Evolutionary conservation across 768 basidiomycete species (phyloP), one percentile per base, ranked within the genome.

Genomic region (Stropharia rugosoannulata): DNA sequence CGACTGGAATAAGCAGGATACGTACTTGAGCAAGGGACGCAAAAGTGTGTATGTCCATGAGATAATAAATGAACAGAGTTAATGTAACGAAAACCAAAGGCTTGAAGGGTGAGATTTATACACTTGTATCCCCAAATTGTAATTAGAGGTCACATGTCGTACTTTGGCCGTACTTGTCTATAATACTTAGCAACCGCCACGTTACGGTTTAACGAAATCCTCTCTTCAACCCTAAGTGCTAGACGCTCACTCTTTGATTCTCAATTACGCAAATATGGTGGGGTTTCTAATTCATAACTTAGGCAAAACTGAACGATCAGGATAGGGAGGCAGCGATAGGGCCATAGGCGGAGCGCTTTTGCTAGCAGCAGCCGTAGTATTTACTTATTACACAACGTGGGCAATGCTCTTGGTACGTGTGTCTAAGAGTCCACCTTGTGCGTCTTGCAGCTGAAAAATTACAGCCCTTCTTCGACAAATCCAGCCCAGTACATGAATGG

Each of bases 341-440:
- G 75, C 79, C 41, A 72, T 94, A 9, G 95, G 95, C 49, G 83
- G 86, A 29, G 62, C 75, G 41, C 92, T 96, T 89, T 82, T 97
- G 66, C 76, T 90, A 59, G 78, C 82, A 58, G 92, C 93, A 35
- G 80, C 83, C 5, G 69, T 84, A 42, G 82, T 90, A 37, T 96
- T 96, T 74, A 74, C 81, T 9, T 98, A 98, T 70, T 98, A 98
- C 70, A 94, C 95, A 1, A 78, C 81, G 25, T 98, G 95, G 95
- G 87, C 94, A 12, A 80, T 97, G 51, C 74, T 98, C 49, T 80
- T 95, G 51, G 95, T 94, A 61, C 64, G 88, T 71, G 16, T 16
- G 12, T 25, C 35, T 32, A 8, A 29, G 16, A 12, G 27, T 38
- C 32, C n/a, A 11, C 37, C 43, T 49, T 45, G 13, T 27, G 15